These are phyloP conservation scores for Naganishia onofrii DNA, from an alignment of 768 basidiomycete species.

Conservation along the genomic window DNA sequence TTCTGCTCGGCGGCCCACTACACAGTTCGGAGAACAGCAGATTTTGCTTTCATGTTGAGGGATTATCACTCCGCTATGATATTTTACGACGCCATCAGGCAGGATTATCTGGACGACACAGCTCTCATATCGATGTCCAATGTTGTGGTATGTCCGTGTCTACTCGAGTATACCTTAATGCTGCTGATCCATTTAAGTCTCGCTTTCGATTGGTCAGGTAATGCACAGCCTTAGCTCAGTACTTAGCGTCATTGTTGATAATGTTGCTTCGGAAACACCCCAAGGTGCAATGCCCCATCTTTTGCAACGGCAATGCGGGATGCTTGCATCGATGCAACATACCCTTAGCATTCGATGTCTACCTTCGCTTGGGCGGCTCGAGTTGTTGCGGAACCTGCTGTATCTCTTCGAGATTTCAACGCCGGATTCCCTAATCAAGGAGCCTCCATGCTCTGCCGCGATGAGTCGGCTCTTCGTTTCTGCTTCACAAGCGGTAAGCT, in stretches of 20 bases:
- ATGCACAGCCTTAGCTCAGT: not conserved
- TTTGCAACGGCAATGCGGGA: not conserved
- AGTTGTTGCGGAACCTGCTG: not conserved
- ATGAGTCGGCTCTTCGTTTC: conserved; percentile 45
- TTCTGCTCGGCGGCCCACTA: conserved; percentile 41
- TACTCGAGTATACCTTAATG: not conserved
- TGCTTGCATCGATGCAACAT: not conserved
- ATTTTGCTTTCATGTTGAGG: conserved; percentile 87
- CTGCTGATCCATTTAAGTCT: not conserved
- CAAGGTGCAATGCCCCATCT: not conserved
- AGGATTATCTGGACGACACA: conserved; percentile 60
- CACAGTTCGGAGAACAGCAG: conserved; percentile 72
- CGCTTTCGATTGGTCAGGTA: not conserved
- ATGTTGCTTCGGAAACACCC: not conserved
- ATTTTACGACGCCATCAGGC: conserved; percentile 82
- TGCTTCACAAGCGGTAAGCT: conserved; percentile 5
- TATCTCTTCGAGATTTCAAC: not conserved
- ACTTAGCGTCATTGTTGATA: not conserved
- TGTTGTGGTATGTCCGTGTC: conserved; percentile 65
- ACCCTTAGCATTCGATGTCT: not conserved
- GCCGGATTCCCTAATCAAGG: not conserved
- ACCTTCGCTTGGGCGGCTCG: not conserved
- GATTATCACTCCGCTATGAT: conserved; percentile 78
- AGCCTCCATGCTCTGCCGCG: not conserved
- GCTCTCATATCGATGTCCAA: conserved; percentile 55